Evolutionary conservation across 1,284 basidiomycete species (phyloP).

Genomic region (Pseudozyma tsukubaensis): DNA sequence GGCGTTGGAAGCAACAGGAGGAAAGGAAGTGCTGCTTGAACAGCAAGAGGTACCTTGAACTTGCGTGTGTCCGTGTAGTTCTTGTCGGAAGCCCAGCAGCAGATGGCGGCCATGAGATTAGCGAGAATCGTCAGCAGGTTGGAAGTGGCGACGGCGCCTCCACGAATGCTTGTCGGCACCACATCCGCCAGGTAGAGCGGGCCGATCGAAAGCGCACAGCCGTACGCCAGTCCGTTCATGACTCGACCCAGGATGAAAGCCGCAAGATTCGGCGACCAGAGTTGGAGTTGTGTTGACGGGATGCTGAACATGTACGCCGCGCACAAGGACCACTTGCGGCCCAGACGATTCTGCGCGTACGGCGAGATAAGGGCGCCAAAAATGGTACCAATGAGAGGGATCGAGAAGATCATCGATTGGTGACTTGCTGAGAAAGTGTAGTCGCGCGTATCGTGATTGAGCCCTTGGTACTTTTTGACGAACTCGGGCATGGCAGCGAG

Average conservation of each 20-base stretch:
- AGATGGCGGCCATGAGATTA: conserved; percentile 50
- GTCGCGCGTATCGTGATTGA: conserved; percentile 44
- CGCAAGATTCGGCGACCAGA: conserved; percentile 57
- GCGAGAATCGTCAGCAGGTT: conserved; percentile 58
- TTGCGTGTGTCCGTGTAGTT: conserved; percentile 33
- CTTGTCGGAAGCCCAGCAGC: conserved; percentile 42
- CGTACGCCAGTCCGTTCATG: conserved; percentile 57
- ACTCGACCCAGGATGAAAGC: conserved; percentile 57
- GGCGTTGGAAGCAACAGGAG: conserved; percentile 42
- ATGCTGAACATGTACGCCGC: conserved; percentile 54
- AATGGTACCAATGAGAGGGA: conserved; percentile 57
- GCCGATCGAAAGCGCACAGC: conserved; percentile 53
- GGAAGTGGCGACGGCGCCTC: conserved; percentile 48
- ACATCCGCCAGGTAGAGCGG: conserved; percentile 58
- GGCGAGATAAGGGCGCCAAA: conserved; percentile 50
- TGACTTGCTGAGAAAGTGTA: conserved; percentile 55
- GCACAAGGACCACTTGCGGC: conserved; percentile 55
- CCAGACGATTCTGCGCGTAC: conserved; percentile 45
- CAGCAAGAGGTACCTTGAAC: conserved; percentile 53
- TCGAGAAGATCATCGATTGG: conserved; percentile 58
- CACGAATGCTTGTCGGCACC: conserved; percentile 54
- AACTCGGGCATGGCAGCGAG: conserved; percentile 55
- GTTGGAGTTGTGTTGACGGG: conserved; percentile 54
- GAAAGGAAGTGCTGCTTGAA: conserved; percentile 50
- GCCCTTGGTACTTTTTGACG: conserved; percentile 51